A percentile compares a stretch with the other conserved stretches of the same genome.
These are phyloP conservation scores for Decorospora gaudefroyi DNA, from an alignment of 2,329 filamentous ascomycete genomes.

Conservation along the genomic window DNA sequence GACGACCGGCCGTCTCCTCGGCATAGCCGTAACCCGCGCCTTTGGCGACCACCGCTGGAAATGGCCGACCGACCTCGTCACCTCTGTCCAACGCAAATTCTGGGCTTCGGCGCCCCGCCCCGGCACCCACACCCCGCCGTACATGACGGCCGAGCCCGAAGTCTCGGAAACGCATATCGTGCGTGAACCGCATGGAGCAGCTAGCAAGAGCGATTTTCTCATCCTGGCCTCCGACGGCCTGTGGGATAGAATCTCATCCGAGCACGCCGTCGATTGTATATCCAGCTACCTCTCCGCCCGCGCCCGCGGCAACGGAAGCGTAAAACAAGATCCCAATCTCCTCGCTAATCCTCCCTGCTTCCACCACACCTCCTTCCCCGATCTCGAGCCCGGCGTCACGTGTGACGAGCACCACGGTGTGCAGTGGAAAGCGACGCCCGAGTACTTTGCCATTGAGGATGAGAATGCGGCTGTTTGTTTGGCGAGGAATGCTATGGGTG, in stretches of 20 bases:
- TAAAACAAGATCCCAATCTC: constrained; percentile 24
- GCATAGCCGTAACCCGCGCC: constrained; percentile 64
- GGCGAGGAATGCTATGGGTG: constrained; percentile 59
- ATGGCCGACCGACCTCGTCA: constrained; percentile 60
- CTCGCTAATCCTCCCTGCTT: constrained; percentile 11
- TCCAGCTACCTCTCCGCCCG: constrained; percentile 58
- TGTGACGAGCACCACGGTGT: constrained; percentile 42
- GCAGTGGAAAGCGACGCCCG: constrained; percentile 49
- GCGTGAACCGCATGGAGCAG: constrained; percentile 31
- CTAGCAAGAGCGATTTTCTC: constrained; percentile 57
- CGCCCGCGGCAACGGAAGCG: constrained; percentile 29
- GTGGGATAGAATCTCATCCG: constrained; percentile 64
- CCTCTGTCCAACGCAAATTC: constrained; percentile 53
- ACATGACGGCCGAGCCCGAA: constrained; percentile 69
- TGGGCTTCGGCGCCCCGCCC: constrained; percentile 56
- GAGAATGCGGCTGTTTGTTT: constrained; percentile 59
- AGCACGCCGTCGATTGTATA: constrained; percentile 63
- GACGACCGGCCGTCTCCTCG: constrained; percentile 63
- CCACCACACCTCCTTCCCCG: too few species aligned
- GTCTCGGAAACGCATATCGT: constrained; percentile 62
- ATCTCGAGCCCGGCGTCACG: constrained; percentile 44
- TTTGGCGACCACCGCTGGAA: constrained; percentile 74
- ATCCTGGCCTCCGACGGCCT: constrained; percentile 70
- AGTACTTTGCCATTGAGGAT: constrained; percentile 57
- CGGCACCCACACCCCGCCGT: constrained; percentile 62